phyloP scores from a whole-genome alignment of 805 yeast species.

The Naumovozyma dairenensis region DNA sequence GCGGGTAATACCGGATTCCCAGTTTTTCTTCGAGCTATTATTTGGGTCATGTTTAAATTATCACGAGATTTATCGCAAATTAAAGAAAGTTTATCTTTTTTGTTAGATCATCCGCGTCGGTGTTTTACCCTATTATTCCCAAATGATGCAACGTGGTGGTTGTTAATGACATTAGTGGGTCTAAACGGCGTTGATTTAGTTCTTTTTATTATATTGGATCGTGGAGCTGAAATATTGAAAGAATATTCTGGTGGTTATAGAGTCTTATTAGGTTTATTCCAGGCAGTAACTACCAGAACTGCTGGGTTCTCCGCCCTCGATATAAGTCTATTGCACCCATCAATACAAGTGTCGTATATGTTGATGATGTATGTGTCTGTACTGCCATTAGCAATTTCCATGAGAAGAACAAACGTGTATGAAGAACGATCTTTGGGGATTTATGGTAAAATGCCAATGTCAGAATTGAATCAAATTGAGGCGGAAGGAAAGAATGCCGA shows the following conservation, averaged over 20 bases:
- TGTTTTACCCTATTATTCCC: constrained; percentile 91
- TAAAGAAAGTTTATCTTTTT: constrained; percentile 69
- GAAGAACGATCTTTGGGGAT: constrained; percentile 92
- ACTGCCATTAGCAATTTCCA: constrained; percentile 88
- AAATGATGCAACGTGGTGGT: constrained; percentile 90
- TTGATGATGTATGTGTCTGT: constrained; percentile 98
- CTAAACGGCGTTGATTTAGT: constrained; percentile 70
- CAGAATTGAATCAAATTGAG: background rate
- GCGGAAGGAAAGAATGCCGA: constrained; percentile 1
- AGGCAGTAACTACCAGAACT: constrained; percentile 85
- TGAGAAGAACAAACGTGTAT: constrained; percentile 91
- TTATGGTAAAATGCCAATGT: constrained; percentile 33
- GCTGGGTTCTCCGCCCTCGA: constrained; percentile 78
- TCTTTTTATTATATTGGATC: constrained; percentile 68
- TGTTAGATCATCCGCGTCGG: constrained; percentile 91
- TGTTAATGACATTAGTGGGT: constrained; percentile 58
- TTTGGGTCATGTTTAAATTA: constrained; percentile 66
- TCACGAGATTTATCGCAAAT: constrained; percentile 51
- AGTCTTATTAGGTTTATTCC: constrained; percentile 74
- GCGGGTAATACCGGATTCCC: constrained; percentile 96
- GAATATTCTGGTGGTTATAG: constrained; percentile 54
- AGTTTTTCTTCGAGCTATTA: constrained; percentile 60
- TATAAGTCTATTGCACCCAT: constrained; percentile 65
- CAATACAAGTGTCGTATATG: constrained; percentile 85
- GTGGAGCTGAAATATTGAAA: constrained; percentile 39